Base-by-base conservation (phyloP, 768 basidiomycete species). In the Psilocybe cubensis region DNA sequence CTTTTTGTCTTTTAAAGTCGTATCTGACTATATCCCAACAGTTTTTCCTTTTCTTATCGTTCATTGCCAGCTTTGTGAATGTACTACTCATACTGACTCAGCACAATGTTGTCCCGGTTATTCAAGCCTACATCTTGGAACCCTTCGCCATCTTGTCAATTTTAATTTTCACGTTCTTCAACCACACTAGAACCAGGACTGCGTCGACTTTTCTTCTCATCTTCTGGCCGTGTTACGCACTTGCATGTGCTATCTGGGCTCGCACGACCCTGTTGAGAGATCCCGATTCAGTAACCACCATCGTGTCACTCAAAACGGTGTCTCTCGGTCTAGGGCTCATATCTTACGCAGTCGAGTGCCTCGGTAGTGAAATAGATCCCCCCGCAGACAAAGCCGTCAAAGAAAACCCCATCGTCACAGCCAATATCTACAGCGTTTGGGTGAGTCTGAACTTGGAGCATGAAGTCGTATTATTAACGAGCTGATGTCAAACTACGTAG, bases 371-470 rank as follows among this genome's bases (percentile, higher is more conserved):
- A 61, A 72, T 80, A 56, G 73, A 69, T n/a, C 44, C 47, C n/a
- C 63, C 53, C 8, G 64, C 65, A 4, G 71, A 73, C 33, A 78
- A 79, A 18, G 67, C 68, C 12, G 62, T 74, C 44, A 74, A 74
- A 43, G 91, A 94, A 66, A 90, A 76, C 66, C 94, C 94, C 0
- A 72, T 88, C 1, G 64, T 88, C 17, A 88, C 84, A 0, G 91
- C 94, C 17, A 95, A 93, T 68, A 74, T 94, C 20, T 96, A 86
- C 68, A 92, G 89, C 65, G 78, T 83, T 35, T 93, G 88, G 81
- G 80, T 81, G 63, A 23, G 72, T 67, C 23, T 18, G n/a, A 27
- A 25, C 35, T 33, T 33, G 31, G n/a, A n/a, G n/a, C 31, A 8
- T 33, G 31, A 33, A 33, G 8, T 14, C 40, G 56, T 12, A 1